Evolutionary conservation across 139 green algal genomes (phyloP), one percentile per base, ranked within the genome.

Genomic region (Marvania coccoides): DNA sequence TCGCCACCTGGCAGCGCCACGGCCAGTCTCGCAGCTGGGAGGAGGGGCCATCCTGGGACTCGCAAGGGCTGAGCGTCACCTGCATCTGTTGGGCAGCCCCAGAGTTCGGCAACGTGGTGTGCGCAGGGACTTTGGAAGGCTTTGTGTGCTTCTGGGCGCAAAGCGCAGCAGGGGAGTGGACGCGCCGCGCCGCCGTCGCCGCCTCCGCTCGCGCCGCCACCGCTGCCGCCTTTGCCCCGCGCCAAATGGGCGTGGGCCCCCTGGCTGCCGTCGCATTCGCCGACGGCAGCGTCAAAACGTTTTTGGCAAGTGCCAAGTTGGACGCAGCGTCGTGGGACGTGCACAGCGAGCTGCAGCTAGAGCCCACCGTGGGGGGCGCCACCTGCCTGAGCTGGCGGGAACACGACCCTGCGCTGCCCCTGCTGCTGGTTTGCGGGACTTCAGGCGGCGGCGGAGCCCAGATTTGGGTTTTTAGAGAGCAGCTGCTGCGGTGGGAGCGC

Each of bases 281-380:
- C 12, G 71, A 78, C 6, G 71, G 71, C 5, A 36, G 26, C 12
- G 55, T 78, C 30, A 69, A 46, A 37, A 28, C 66, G 10, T 72
- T 69, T 34, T 35, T 48, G 39, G 69, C 57, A n/a, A 63, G 55
- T 7, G 59, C 30, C 0, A 6, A 45, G 26, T 46, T 67, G 31
- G 40, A 23, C 7, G 29, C 54, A 30, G 14, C 46, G 2, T 54
- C 39, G 47, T 77, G 70, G 70, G 63, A 77, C 19, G 26, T 72
- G n/a, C 70, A 77, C 15, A 77, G 63, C 29, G 35, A 46, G 40
- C 26, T 77, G 46, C 19, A 29, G 28, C 30, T 57, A 26, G 57
- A 24, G 8, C 5, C 33, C 31, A 37, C n/a, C 3, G 36, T 36
- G 15, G 38, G 13, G 12, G 31, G 39, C 4, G 65, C 53, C 0